phyloP scores from a whole-genome alignment of 140 eudicot genomes.

The Erigeron philadelphicus region DNA sequence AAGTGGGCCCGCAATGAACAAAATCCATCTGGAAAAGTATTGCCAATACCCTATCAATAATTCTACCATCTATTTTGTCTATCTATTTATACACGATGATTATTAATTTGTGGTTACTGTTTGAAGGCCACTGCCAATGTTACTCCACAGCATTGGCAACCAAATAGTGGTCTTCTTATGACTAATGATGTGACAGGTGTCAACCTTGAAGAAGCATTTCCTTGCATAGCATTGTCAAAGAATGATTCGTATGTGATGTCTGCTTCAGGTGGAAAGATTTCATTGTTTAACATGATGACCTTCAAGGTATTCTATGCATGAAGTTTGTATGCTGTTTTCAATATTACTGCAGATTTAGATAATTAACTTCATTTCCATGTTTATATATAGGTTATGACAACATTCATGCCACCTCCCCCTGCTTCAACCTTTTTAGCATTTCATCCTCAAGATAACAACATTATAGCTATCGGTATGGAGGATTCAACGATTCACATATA shows the following conservation, averaged over 20 bases:
- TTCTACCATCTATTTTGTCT: not conserved
- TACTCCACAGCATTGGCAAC: conserved; percentile 65
- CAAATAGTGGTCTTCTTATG: conserved; percentile 62
- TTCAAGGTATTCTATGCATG: not conserved
- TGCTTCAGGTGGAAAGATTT: conserved; percentile 71
- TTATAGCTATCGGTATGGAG: conserved; percentile 81
- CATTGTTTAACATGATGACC: not conserved
- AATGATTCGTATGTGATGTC: conserved; percentile 74
- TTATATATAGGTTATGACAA: conserved; percentile 61
- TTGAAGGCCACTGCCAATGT: conserved; percentile 57
- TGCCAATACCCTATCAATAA: not conserved
- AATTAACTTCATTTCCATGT: not conserved
- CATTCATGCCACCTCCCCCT: conserved; percentile 82
- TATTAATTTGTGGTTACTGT: conserved; percentile 29
- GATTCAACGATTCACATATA: conserved; percentile 80
- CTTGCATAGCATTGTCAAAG: conserved; percentile 75
- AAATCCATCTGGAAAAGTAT: conserved; percentile 79
- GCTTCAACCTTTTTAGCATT: conserved; percentile 75
- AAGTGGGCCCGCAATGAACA: conserved; percentile 88
- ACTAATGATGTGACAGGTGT: conserved; percentile 56
- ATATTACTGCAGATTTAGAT: not conserved
- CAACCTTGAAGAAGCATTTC: conserved; percentile 53
- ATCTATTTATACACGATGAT: not conserved
- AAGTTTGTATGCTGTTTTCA: not conserved
- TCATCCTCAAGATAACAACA: conserved; percentile 76